These are phyloP conservation scores for Guadua angustifolia DNA, from an alignment of 176 grass and related monocot species.

Conservation along the genomic window DNA sequence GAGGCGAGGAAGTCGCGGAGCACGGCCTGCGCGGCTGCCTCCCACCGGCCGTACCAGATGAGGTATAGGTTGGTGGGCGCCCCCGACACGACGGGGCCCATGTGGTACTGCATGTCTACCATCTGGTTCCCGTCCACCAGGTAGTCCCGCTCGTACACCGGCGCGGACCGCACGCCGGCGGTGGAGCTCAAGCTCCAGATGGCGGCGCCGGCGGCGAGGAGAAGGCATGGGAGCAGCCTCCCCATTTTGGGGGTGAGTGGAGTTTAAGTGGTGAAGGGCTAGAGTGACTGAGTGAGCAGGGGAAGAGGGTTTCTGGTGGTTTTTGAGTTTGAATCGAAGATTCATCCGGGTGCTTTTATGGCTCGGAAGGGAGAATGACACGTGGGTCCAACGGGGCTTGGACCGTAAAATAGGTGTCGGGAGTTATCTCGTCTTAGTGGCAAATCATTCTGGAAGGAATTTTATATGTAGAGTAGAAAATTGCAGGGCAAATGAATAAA, in stretches of 20 bases:
- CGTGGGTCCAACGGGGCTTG: too few relatives aligned
- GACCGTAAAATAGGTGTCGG: too few relatives aligned
- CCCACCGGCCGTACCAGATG: constrained; percentile 94
- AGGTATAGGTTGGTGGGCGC: constrained; percentile 72
- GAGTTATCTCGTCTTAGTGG: too few relatives aligned
- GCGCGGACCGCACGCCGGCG: constrained; percentile 24
- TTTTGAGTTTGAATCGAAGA: constrained; percentile 27
- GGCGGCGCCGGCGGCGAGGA: not conserved
- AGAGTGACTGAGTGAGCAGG: not conserved
- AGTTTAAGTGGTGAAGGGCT: not conserved
- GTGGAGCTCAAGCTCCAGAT: constrained; percentile 3
- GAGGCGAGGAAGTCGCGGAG: constrained; percentile 85
- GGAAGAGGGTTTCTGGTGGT: not conserved
- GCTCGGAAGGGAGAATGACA: too few relatives aligned
- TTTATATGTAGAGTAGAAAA: too few relatives aligned
- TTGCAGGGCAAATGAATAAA: too few relatives aligned
- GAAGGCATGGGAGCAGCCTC: constrained; percentile 34
- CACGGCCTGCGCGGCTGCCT: constrained; percentile 53
- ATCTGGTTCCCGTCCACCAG: constrained; percentile 59
- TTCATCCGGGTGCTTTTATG: too few relatives aligned
- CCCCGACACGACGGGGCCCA: constrained; percentile 72
- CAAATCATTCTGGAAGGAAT: too few relatives aligned
- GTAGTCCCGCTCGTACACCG: constrained; percentile 51
- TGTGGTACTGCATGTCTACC: constrained; percentile 87
- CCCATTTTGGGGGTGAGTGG: constrained; percentile 44